Evolutionary conservation across 768 basidiomycete species (phyloP).

Genomic region (Rhodocollybia butyracea): DNA sequence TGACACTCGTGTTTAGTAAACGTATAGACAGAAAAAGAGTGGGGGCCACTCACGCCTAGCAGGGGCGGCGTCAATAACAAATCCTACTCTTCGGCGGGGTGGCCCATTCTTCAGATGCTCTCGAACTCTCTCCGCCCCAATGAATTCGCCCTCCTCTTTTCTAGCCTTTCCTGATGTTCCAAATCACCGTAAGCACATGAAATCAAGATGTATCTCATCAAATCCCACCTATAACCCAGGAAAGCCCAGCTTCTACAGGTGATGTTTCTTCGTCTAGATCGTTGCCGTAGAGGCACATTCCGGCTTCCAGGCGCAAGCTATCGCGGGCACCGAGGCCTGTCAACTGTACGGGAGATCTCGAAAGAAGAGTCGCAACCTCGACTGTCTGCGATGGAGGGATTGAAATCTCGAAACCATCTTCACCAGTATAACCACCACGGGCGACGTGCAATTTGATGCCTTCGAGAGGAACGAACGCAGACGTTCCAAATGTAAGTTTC

Average conservation of each 20-base stretch:
- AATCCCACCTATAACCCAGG: conserved; percentile 92
- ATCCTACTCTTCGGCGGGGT: conserved; percentile 71
- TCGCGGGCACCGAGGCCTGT: conserved; percentile 92
- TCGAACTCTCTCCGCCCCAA: conserved; percentile 72
- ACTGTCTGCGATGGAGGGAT: conserved; percentile 77
- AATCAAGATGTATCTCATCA: conserved; percentile 4
- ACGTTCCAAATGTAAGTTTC: conserved; percentile 79
- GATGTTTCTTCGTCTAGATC: conserved; percentile 86
- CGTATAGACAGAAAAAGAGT: not conserved
- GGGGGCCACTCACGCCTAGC: conserved; percentile 62
- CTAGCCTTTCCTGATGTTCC: conserved; percentile 71
- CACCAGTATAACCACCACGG: conserved; percentile 95
- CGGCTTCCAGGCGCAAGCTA: conserved; percentile 91
- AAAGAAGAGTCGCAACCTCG: conserved; percentile 65
- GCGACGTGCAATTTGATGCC: conserved; percentile 82
- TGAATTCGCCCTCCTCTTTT: conserved; percentile 65
- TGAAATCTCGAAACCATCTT: conserved; percentile 98
- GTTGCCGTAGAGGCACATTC: conserved; percentile 94
- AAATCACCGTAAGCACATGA: not conserved
- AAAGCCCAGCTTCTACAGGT: conserved; percentile 87
- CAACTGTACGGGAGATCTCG: conserved; percentile 67
- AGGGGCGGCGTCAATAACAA: conserved; percentile 80
- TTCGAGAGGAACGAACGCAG: conserved; percentile 76
- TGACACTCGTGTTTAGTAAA: conserved; percentile 19
- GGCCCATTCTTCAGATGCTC: conserved; percentile 81